Base-by-base conservation (phyloP, 345 rosid species). In the Gossypium herbaceum region DNA sequence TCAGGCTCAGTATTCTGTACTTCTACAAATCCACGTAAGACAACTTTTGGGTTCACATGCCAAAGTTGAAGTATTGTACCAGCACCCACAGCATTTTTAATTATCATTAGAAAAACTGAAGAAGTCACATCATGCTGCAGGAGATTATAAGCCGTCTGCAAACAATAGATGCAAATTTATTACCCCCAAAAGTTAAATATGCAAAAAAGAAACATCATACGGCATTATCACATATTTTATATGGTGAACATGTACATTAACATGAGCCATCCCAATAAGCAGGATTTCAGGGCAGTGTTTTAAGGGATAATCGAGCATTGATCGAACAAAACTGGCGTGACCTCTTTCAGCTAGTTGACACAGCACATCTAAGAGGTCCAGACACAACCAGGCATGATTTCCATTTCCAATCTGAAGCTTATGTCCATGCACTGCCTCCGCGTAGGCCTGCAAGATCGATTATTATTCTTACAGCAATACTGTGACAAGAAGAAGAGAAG, bases 321-420 rank as follows among this genome's bases (percentile, higher is more conserved):
- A 78, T 71, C 85, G 87, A 72, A 93, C 90, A 77, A 81, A 72
- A 76, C 78, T 81, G 76, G 90, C 74, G 55, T 93, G 93, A 66
- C 99, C 99, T 79, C 84, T 87, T 86, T 95, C 98, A 71, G 97
- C 91, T 70, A 96, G 82, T 83, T 96, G 93, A 81, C 99, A 91
- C 56, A 96, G 86, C 74, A 90, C 88, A 63, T 91, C 90, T 75
- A 92, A 75, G 78, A 95, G 97, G 81, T 95, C 99, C 20, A 95
- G 90, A 78, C 97, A 93, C 76, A 90, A 75, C 93, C 97, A 91
- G 10, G 97, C 96, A 77, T 89, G 91, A 85, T 93, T 91, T 63
- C 86, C 79, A 72, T 87, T 84, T 67, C 90, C 98, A 80, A 75
- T 72, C 74, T 88, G 94, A 80, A 91, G 87, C 80, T 81, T 88